Conservation (phyloP, 768 basidiomycete genomes). For the Podaxis sp. region DNA sequence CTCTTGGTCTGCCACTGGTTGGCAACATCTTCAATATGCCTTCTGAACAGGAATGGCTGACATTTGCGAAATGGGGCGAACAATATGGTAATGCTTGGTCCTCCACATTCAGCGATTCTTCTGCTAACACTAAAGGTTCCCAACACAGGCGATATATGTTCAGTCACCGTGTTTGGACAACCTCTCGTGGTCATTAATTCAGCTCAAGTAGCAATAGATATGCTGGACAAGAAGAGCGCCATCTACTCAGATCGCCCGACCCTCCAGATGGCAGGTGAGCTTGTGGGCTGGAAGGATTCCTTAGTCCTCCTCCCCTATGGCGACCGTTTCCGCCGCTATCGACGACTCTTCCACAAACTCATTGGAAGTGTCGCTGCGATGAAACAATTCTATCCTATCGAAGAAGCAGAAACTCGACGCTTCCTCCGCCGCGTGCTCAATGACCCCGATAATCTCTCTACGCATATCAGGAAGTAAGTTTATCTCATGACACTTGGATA, state of each 20-base stretch:
- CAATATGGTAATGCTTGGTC: slow-evolving; percentile 42
- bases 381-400: slow-evolving; percentile 40
- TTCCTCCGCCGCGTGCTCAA: slow-evolving; percentile 48
- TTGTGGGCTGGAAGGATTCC: slow-evolving; percentile 58
- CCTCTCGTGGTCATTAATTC: slow-evolving; percentile 58
- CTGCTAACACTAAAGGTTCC: neutral
- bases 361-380: slow-evolving; percentile 46
- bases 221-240: slow-evolving; percentile 67
- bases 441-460: slow-evolving; percentile 45
- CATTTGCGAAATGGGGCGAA: slow-evolving; percentile 52
- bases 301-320: slow-evolving; percentile 57
- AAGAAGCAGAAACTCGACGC: slow-evolving; percentile 46
- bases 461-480: slow-evolving; percentile 49
- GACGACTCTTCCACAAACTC: slow-evolving; percentile 50
- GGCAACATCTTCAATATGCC: slow-evolving; percentile 59
- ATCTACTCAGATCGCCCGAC: slow-evolving; percentile 69
- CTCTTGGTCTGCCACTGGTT: slow-evolving; percentile 50
- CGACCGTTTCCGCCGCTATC: slow-evolving; percentile 54
- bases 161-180: slow-evolving; percentile 60
- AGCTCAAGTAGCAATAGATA: slow-evolving; percentile 47
- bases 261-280: slow-evolving; percentile 53
- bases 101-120: neutral
- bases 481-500: neutral
- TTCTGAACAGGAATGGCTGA: slow-evolving; percentile 47
- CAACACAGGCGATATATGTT: slow-evolving; percentile 55